A percentile compares a stretch with the other conserved stretches of the same genome.
phyloP scores from a whole-genome alignment of 2,329 filamentous ascomycete genomes.

The Cordyceps cicadae region DNA sequence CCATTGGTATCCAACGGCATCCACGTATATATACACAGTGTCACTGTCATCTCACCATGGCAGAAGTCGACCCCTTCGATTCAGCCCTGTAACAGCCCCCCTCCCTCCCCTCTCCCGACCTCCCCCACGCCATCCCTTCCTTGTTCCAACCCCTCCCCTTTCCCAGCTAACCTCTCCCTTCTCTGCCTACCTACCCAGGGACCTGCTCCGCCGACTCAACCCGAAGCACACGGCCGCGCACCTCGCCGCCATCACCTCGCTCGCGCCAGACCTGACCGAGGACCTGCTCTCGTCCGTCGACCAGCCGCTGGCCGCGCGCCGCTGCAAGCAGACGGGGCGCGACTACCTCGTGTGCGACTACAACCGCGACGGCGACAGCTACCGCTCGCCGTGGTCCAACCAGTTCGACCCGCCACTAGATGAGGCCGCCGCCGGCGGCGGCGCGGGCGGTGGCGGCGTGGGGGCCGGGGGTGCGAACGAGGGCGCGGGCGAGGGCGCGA shows the following conservation, averaged over 20 bases:
- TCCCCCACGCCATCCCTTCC: no score
- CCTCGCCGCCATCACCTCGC: slow-evolving; percentile 77
- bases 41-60: slow-evolving; percentile 26
- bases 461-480: slow-evolving; percentile 46
- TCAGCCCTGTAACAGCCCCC: slow-evolving; percentile 57
- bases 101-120: no score
- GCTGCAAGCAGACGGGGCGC: slow-evolving; percentile 79
- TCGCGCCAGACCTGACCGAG: slow-evolving; percentile 88
- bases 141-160: neutral
- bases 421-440: slow-evolving; percentile 35
- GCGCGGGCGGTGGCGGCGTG: slow-evolving; percentile 31
- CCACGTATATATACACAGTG: neutral
- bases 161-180: neutral
- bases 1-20: neutral
- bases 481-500: slow-evolving; percentile 65
- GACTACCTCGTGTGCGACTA: slow-evolving; percentile 99
- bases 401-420: slow-evolving; percentile 90
- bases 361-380: slow-evolving; percentile 97
- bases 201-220: slow-evolving; percentile 95
- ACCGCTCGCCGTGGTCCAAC: slow-evolving; percentile 98
- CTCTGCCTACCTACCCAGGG: slow-evolving; percentile 45
- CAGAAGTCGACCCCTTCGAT: slow-evolving; percentile 59
- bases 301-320: slow-evolving; percentile 79
- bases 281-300: slow-evolving; percentile 97
- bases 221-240: slow-evolving; percentile 85